These are phyloP conservation scores for Aspergillus costaricaensis DNA, from an alignment of 2,329 filamentous ascomycete genomes.

Conservation along the genomic window DNA sequence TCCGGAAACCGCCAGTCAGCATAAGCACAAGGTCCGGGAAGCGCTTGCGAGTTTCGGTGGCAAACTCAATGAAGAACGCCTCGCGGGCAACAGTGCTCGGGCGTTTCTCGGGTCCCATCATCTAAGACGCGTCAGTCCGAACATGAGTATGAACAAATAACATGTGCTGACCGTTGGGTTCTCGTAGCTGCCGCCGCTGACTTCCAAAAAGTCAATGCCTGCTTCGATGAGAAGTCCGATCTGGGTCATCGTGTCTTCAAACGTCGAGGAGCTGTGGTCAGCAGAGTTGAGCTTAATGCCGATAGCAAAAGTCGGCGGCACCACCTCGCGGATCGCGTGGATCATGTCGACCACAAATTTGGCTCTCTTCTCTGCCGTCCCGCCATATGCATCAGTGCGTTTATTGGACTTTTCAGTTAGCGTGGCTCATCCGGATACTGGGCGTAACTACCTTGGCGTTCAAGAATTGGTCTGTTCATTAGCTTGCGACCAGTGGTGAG, in stretches of 20 bases:
- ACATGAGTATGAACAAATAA: background rate
- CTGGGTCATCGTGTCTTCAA: slow-evolving; percentile 60
- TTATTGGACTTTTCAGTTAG: slow-evolving; percentile 42
- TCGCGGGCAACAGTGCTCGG: slow-evolving; percentile 59
- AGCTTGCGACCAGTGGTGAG: too few relatives aligned
- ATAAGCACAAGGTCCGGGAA: slow-evolving; percentile 53
- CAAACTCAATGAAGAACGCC: slow-evolving; percentile 70
- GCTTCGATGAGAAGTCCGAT: slow-evolving; percentile 48
- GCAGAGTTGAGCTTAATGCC: slow-evolving; percentile 56
- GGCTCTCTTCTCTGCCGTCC: slow-evolving; percentile 48
- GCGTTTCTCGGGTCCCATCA: slow-evolving; percentile 37
- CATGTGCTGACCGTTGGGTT: slow-evolving; percentile 46
- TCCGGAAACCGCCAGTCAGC: slow-evolving; percentile 66
- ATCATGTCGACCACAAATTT: slow-evolving; percentile 51
- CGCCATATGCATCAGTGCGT: slow-evolving; percentile 53
- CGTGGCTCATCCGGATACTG: too few relatives aligned
- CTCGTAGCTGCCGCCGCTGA: slow-evolving; percentile 65
- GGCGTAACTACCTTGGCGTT: slow-evolving; percentile 35
- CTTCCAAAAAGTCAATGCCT: slow-evolving; percentile 66
- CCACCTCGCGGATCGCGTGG: slow-evolving; percentile 42
- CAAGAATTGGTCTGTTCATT: slow-evolving; percentile 38
- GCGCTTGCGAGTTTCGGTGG: slow-evolving; percentile 51
- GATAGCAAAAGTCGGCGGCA: slow-evolving; percentile 48
- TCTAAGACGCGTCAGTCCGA: slow-evolving; percentile 27
- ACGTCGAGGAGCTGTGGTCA: slow-evolving; percentile 44